Conservation (phyloP, 2,329 filamentous ascomycete species). For the Pseudogymnoascus destructans region DNA sequence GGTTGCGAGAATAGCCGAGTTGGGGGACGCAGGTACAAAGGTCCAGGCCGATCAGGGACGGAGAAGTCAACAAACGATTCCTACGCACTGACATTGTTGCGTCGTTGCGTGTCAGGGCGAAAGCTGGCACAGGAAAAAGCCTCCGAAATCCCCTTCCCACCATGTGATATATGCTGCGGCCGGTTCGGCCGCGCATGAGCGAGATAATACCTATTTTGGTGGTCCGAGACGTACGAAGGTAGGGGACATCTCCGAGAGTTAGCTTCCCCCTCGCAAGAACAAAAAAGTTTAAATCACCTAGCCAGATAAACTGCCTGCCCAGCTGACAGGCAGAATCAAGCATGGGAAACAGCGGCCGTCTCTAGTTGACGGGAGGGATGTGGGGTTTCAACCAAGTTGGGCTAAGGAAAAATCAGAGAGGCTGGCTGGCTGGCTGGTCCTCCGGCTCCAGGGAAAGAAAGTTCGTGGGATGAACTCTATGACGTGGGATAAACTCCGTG, state of each 20-base stretch:
- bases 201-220: background rate
- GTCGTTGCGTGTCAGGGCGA: background rate
- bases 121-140: background rate
- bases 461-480: background rate
- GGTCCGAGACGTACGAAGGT: background rate
- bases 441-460: background rate
- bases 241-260: background rate
- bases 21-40: background rate
- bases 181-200: background rate
- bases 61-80: background rate
- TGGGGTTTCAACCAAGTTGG: background rate
- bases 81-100: background rate
- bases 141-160: background rate
- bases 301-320: background rate
- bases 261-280: background rate
- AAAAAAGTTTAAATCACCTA: conserved; percentile 1
- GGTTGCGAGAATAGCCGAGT: background rate
- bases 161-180: background rate
- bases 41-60: background rate
- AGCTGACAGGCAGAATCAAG: conserved; percentile 3
- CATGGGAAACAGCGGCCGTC: background rate
- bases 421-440: background rate
- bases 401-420: background rate
- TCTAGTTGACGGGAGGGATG: background rate
- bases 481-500: background rate